Evolutionary conservation across 257 asterid genomes (phyloP), one percentile per base, ranked within the genome.

Genomic region (Cordia subcordata): DNA sequence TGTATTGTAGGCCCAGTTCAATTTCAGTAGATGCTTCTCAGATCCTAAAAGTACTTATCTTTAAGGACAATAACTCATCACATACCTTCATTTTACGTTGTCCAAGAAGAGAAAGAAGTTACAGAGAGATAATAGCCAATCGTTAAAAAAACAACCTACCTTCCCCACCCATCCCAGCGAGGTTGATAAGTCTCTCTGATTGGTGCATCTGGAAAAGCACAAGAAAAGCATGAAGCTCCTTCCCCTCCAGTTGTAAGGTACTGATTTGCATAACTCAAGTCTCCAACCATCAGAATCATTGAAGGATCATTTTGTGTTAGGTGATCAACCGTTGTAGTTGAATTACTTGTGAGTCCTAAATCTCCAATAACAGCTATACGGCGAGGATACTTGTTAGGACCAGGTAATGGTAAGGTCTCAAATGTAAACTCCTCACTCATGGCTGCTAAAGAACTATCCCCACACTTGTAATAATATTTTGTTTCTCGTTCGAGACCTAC

Each of bases 121-220:
- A 38, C 8, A 42, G 66, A 42, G 40, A 35, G 14, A 14, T 14
- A 9, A 55, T 9, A 45, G 18, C 11, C 14, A 60, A 17, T 53
- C 5, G 23, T 39, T 49, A 59, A 21, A 62, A 45, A 15, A 33
- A 54, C 49, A 10, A 13, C 22, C 68, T 57, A 90, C 97, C 97
- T 81, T 67, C 96, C 95, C 97, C 96, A 90, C 19, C 78, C 94
- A 38, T 90, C 97, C 97, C 97, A 87, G 32, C 95, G 87, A 39
- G 97, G 95, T 56, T 87, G 97, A 78, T 72, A 82, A 4, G 93
- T 73, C 63, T 90, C 96, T 66, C 92, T 69, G 49, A 74, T 87
- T 23, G 96, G 97, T 42, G 97, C 70, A 68, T 83, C 81, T 4
- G 96, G 90, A 74, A 90, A 90, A 15, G 66, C 57, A 49, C 97